Base-by-base conservation (phyloP, 192 early-diverging fungal genomes). In the Umbelopsis sp. region DNA sequence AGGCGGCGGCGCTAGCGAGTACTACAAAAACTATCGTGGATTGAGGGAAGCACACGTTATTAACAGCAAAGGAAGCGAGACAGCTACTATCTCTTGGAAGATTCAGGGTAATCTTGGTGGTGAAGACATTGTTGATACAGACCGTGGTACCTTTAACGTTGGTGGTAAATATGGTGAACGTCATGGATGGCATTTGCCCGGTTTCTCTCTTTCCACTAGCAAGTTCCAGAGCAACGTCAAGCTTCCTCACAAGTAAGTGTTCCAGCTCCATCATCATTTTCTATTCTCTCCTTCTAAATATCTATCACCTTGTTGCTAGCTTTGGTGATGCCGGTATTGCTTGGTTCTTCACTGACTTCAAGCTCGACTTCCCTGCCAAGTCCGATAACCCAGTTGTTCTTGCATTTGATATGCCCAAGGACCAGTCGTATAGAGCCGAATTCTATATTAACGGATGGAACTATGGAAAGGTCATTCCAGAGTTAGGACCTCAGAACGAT, bases 81-180 rank as follows among this genome's bases (percentile, higher is more conserved):
- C 11, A 17, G 26, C 66, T 22, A 56, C 59, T 14, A 70, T 74
- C 68, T 50, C 29, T 8, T 74, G 72, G 72, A 74, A 74, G 21
- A 43, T 74, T 26, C 72, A 74, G 45, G 72, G 72, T n/a, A 74
- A 74, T 54, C 47, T 68, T 21, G 72, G 72, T 16, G 72, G 72
- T 26, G 72, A 74, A 56, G 41, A 74, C 21, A 74, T 74, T n/a
- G 72, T 74, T 11, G 72, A 74, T 17, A 70, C 72, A 3, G 25
- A 20, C 16, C 66, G 72, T 26, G 72, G 72, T 52, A 70, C 51
- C 17, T 74, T 69, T 14, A 70, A 68, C 25, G 66, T 68, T n/a
- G 72, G 72, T 10, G 72, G 72, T 12, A 53, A 56, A 10, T 66
- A 68, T 70, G 72, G 72, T 25, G 72, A 71, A 31, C 70, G 70